These are phyloP conservation scores for Penicillium canescens DNA, from an alignment of 495 filamentous ascomycete species.

Conservation along the genomic window DNA sequence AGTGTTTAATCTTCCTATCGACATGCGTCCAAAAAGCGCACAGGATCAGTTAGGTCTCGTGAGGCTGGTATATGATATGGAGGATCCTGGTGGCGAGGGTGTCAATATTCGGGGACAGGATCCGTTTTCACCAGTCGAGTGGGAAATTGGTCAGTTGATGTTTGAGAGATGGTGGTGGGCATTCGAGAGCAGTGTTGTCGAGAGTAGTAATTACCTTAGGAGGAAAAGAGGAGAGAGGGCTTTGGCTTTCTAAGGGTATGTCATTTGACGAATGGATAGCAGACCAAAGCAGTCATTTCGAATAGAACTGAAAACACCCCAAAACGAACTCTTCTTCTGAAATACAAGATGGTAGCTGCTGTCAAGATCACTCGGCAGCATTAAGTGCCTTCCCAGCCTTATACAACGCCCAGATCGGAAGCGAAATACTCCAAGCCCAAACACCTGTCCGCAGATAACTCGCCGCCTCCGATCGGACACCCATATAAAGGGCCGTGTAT, in stretches of 20 bases:
- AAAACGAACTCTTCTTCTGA: neutral
- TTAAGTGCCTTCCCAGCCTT: constrained; percentile 21
- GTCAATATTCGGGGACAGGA: constrained; percentile 34
- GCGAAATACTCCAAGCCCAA: constrained; percentile 29
- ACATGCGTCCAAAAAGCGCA: constrained; percentile 36
- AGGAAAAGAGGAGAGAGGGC: constrained; percentile 19
- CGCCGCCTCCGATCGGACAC: constrained; percentile 19
- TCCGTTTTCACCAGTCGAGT: constrained; percentile 35
- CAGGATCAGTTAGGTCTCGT: constrained; percentile 37
- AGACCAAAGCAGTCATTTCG: neutral
- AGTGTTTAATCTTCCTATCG: constrained; percentile 37
- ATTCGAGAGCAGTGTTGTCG: constrained; percentile 42
- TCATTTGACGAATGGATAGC: neutral
- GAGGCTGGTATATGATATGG: constrained; percentile 46
- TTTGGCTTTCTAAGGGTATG: neutral
- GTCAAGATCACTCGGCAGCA: neutral
- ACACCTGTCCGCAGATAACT: constrained; percentile 27
- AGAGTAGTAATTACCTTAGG: constrained; percentile 41
- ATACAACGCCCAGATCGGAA: constrained; percentile 23
- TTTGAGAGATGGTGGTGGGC: constrained; percentile 55
- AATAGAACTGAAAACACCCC: too few species aligned
- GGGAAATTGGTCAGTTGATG: constrained; percentile 50
- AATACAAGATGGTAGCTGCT: neutral
- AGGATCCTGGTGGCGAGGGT: constrained; percentile 45
- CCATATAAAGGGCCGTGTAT: constrained; percentile 29